Base-by-base conservation (phyloP, 2,329 filamentous ascomycete genomes). In the Penicillium sp. region DNA sequence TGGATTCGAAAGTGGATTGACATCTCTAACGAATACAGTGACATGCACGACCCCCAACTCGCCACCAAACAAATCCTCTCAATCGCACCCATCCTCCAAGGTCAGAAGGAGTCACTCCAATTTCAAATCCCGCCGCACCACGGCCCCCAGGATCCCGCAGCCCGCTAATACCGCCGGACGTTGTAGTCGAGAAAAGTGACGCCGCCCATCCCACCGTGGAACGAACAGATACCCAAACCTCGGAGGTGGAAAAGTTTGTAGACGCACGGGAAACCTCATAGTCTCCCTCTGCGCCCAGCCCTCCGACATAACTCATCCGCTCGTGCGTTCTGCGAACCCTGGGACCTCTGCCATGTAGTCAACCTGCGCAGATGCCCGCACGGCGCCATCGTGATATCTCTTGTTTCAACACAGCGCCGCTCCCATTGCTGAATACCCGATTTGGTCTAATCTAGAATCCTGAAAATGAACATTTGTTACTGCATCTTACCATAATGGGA, bases 41-140 rank as follows among this genome's bases (percentile, higher is more conserved):
- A 92, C 64, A 80, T 79, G 43, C 75, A 83, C 24, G 83, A 88
- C 4, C 85, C 90, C 1, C 78, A 88, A 62, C 82, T 88, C 61
- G 87, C 91, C 67, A 82, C 84, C 5, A 83, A 95, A 67, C 93
- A 97, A 71, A 92, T 97, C 52, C 80, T 95, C 64, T 82, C 89
- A 22, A 92, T 97, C 55, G 89, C 91, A 49, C 91, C 94, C 1
- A 89, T 99, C 56, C 70, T 97, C 24, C 84, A 85, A 38, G 92
- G 91, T 31, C 91, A 96, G 71, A 84, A 82, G 64, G 71, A 78
- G 22, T 75, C 77, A 40, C 75, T 80, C 51, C 77, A 80, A 70
- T 83, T 83, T 62, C 70, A 81, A 59, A 85, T 88, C 54, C 82
- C 86, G 57, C 78, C 82, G 57, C 76, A 77, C 51, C 47, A 53